These are phyloP conservation scores for Wickerhamomyces strasburgensis DNA, from an alignment of 805 yeast species.

Conservation along the genomic window DNA sequence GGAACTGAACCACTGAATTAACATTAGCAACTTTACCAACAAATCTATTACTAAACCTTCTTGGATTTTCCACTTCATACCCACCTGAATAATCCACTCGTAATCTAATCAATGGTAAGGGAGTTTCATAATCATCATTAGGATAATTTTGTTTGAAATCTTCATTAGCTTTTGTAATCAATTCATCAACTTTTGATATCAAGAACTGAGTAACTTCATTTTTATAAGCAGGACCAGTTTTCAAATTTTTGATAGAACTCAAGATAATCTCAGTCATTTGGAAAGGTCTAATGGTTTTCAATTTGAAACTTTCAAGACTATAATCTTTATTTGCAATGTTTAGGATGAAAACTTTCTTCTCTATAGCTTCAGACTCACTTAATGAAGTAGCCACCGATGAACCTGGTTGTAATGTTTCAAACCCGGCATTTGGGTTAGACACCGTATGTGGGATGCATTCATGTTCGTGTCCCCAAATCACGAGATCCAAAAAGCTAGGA, in stretches of 20 bases:
- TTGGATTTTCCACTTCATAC: conserved; percentile 85
- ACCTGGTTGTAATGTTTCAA: conserved; percentile 86
- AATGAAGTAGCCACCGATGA: conserved; percentile 90
- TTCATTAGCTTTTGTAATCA: conserved; percentile 55
- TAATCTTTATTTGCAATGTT: conserved; percentile 55
- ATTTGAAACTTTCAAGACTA: conserved; percentile 51
- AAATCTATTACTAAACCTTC: conserved; percentile 84
- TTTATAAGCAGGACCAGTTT: conserved; percentile 57
- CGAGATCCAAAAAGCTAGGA: conserved; percentile 76
- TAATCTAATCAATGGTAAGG: conserved; percentile 76
- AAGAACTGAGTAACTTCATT: conserved; percentile 58
- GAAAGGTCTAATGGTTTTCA: conserved; percentile 79
- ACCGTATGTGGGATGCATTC: conserved; percentile 77
- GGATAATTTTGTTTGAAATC: conserved; percentile 39
- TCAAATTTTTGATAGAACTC: conserved; percentile 44
- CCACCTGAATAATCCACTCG: conserved; percentile 89
- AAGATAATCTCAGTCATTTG: conserved; percentile 63
- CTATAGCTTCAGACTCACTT: conserved; percentile 75
- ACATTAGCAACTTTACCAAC: conserved; percentile 88
- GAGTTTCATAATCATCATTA: conserved; percentile 33
- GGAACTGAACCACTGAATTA: conserved; percentile 76
- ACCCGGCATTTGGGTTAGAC: conserved; percentile 49
- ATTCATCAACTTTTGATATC: conserved; percentile 55
- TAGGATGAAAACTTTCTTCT: conserved; percentile 70
- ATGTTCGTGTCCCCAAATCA: conserved; percentile 98